phyloP scores from a whole-genome alignment of 495 filamentous ascomycete species.

The Immersiella caudata region DNA sequence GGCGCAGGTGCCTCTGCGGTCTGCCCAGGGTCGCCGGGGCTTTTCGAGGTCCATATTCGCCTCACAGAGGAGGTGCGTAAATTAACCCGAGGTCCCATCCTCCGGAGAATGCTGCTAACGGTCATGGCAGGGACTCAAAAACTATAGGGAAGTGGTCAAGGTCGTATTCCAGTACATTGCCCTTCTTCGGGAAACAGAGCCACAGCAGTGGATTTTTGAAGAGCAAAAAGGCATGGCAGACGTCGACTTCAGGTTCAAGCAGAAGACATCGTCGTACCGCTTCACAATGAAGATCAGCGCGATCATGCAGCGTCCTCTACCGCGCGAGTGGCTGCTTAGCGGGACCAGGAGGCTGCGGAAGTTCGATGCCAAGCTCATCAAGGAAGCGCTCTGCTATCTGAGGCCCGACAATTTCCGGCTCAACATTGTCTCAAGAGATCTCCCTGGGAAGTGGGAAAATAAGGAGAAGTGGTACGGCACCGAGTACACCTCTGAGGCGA shows the following conservation, averaged over 20 bases:
- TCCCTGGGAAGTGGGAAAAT: constrained; percentile 80
- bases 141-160: constrained; percentile 87
- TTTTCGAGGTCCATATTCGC: constrained; percentile 79
- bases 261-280: constrained; percentile 85
- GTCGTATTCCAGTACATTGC: constrained; percentile 93
- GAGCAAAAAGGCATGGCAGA: constrained; percentile 88
- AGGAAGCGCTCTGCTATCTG: constrained; percentile 72
- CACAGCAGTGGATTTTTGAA: constrained; percentile 89
- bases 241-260: constrained; percentile 91
- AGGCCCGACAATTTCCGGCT: constrained; percentile 89
- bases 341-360: constrained; percentile 67
- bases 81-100: background rate
- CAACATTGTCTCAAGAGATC: constrained; percentile 76
- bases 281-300: constrained; percentile 82
- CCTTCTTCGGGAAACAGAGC: constrained; percentile 76
- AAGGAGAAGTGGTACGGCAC: constrained; percentile 99
- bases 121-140: constrained; percentile 55
- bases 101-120: constrained; percentile 18
- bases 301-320: constrained; percentile 87
- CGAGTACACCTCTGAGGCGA: constrained; percentile 83
- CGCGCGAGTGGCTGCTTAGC: constrained; percentile 84
- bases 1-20: constrained; percentile 75
- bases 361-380: constrained; percentile 77
- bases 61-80: constrained; percentile 75
- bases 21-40: constrained; percentile 76